A percentile compares a stretch with the other conserved stretches of the same genome.
Evolutionary conservation across 2,329 filamentous ascomycete species (phyloP).

Genomic region (Penicillium corylophilum): DNA sequence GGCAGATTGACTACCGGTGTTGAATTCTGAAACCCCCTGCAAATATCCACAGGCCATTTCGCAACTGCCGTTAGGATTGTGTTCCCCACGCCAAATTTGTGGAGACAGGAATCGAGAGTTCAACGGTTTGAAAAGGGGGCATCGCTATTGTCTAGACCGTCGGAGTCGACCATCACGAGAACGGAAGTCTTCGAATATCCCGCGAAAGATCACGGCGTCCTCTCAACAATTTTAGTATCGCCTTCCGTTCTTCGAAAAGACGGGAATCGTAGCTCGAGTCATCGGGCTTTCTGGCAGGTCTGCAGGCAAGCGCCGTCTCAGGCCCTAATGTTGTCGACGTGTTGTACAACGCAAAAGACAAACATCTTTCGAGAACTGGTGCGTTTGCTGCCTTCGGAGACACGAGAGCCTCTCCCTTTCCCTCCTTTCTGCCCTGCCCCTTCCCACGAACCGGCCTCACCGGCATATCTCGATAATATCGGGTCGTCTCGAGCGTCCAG

Average conservation of each 20-base stretch:
- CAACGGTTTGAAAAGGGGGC: background rate
- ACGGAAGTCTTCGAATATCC: background rate
- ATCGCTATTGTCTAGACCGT: background rate
- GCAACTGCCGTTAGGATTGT: constrained; percentile 27
- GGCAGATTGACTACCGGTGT: background rate
- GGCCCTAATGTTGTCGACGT: constrained; percentile 31
- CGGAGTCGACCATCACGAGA: background rate
- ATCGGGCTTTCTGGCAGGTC: constrained; percentile 20
- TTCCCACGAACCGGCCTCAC: background rate
- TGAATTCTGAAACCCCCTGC: constrained; percentile 12
- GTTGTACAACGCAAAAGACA: constrained; percentile 35
- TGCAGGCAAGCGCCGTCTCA: constrained; percentile 25
- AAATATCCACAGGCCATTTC: constrained; percentile 27
- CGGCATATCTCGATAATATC: background rate
- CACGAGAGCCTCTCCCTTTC: constrained; percentile 7
- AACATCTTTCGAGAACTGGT: constrained; percentile 36
- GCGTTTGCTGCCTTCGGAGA: constrained; percentile 21
- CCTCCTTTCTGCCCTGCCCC: constrained; percentile 5
- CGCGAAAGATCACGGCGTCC: background rate
- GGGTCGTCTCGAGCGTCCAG: constrained; percentile 3
- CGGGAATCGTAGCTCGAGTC: constrained; percentile 14
- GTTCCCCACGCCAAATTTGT: constrained; percentile 19
- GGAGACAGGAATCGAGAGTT: constrained; percentile 7
- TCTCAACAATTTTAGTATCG: background rate
- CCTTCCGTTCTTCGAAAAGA: background rate